A percentile compares a stretch with the other conserved stretches of the same genome.
These are phyloP conservation scores for Cinchona pubescens DNA, from an alignment of 257 asterid species.

Conservation along the genomic window DNA sequence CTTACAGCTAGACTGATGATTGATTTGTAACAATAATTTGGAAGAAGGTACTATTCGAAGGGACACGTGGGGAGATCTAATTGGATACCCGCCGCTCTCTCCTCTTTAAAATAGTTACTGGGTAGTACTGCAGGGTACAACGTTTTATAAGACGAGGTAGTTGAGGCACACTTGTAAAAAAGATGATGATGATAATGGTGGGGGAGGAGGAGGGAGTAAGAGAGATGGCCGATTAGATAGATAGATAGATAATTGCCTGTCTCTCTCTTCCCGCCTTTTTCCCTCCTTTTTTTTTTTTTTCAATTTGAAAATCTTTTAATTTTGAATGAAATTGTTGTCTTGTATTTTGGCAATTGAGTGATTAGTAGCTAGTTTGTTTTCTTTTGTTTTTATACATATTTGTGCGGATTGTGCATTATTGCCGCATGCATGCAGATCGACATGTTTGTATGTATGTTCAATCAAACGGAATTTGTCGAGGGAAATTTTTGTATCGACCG, in stretches of 20 bases:
- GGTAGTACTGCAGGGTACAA: no score
- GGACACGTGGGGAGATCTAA: constrained; percentile 13
- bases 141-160: not conserved
- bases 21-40: not conserved
- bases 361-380: not conserved
- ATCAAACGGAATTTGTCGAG: not conserved
- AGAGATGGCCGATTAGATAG: not conserved
- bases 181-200: not conserved
- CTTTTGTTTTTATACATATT: not conserved
- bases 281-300: not conserved
- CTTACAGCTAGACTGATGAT: constrained; percentile 15
- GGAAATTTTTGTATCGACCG: no score
- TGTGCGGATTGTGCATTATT: not conserved
- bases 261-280: not conserved
- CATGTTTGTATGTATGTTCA: not conserved
- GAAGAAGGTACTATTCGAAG: not conserved
- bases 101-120: not conserved
- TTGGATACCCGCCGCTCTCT: not conserved
- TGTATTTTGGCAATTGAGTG: not conserved
- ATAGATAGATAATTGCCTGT: not conserved
- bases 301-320: not conserved
- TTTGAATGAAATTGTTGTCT: not conserved
- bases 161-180: not conserved
- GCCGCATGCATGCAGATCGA: not conserved
- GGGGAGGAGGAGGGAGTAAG: not conserved